Percentiles rank a stretch among this genome's conserved stretches.
These are phyloP conservation scores for sunflower (Helianthus annuus) DNA, from an alignment of 129 eudicot genomes.

Conservation along the genomic window HanXRQr2.0-SUNRISE NC_035435.2:129888464-129888963, in stretches of 20 bases:
- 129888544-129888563: no score
- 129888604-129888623: no score
- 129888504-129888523: no score
- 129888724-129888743: neutral
- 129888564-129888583: no score
- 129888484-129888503: no score
- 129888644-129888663: neutral
- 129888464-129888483: no score
- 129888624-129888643: no score
- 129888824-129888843: conserved; percentile 20
- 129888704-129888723: neutral
- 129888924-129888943: conserved; percentile 38
- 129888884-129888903: conserved; percentile 62
- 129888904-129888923: conserved; percentile 46
- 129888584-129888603: no score
- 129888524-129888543: no score
- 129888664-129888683: neutral
- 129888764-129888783: neutral
- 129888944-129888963: conserved; percentile 58
- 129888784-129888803: neutral
- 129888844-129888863: conserved; percentile 53
- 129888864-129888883: conserved; percentile 62
- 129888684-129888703: neutral
- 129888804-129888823: conserved; percentile 11
- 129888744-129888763: neutral